These are phyloP conservation scores for Williopsis jadinii DNA, from an alignment of 1,139 yeast species.

Conservation along the genomic window DNA sequence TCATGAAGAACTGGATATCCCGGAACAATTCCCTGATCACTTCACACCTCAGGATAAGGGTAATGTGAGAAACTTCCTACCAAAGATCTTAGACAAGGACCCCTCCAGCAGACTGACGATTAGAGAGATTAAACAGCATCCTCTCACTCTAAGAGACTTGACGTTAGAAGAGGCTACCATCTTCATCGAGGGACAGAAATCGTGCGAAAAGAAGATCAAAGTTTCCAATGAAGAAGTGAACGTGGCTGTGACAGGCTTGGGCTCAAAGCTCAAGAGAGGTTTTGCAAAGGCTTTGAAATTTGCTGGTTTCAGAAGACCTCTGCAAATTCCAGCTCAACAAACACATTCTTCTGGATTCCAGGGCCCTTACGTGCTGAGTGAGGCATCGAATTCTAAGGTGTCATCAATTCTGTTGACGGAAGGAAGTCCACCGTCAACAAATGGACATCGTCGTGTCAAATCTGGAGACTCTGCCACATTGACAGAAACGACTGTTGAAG, in stretches of 20 bases:
- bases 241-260: slow-evolving; percentile 76
- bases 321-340: background rate
- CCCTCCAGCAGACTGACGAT: slow-evolving; percentile 66
- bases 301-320: slow-evolving; percentile 17
- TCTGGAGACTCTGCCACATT: slow-evolving; percentile 26
- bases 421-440: no score
- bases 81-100: slow-evolving; percentile 60
- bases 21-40: slow-evolving; percentile 37
- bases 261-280: slow-evolving; percentile 55
- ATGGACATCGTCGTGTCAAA: slow-evolving; percentile 15
- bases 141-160: slow-evolving; percentile 64
- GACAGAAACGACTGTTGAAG: slow-evolving; percentile 47
- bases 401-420: background rate
- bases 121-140: slow-evolving; percentile 69
- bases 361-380: background rate
- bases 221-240: slow-evolving; percentile 66
- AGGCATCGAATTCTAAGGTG: background rate
- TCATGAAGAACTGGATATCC: slow-evolving; percentile 54
- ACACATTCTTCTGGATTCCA: background rate
- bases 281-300: slow-evolving; percentile 48
- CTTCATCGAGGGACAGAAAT: slow-evolving; percentile 26
- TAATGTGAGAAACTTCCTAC: slow-evolving; percentile 60
- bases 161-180: slow-evolving; percentile 33
- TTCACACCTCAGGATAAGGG: slow-evolving; percentile 41
- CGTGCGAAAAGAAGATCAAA: slow-evolving; percentile 32